phyloP scores from a whole-genome alignment of 345 rosid species.

The Xanthoceras sorbifolium region DNA sequence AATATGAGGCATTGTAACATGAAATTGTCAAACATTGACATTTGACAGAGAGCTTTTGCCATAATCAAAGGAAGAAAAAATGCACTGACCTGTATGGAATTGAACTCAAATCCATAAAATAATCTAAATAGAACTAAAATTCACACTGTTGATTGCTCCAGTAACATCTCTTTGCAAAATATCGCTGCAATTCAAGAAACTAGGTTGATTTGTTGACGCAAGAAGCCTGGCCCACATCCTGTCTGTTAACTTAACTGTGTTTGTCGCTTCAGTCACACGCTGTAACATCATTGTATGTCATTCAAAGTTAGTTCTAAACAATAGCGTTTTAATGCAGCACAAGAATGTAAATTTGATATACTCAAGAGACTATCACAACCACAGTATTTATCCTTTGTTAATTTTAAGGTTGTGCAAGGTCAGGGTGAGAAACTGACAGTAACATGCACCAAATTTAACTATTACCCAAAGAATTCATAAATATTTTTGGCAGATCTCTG shows the following conservation, averaged over 20 bases:
- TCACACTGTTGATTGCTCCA: constrained; percentile 44
- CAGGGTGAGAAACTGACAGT: background rate
- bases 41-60: constrained; percentile 12
- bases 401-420: background rate
- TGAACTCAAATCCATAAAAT: background rate
- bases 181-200: constrained; percentile 58
- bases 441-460: background rate
- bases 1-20: constrained; percentile 6
- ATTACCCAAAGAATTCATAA: background rate
- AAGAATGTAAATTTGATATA: background rate
- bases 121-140: constrained; percentile 39
- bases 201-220: constrained; percentile 93
- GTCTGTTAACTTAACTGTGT: constrained; percentile 80
- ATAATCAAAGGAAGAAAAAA: background rate
- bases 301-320: constrained; percentile 15
- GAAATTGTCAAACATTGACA: background rate
- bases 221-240: constrained; percentile 99
- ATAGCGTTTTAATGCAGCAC: background rate
- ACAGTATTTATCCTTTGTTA: background rate
- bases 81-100: constrained; percentile 24
- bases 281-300: constrained; percentile 34
- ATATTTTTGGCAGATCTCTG: background rate
- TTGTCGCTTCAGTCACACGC: constrained; percentile 74
- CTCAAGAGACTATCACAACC: constrained; percentile 3
- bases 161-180: constrained; percentile 26